Percentiles rank a stretch among this genome's conserved stretches.
Conservation (phyloP, 2,329 filamentous ascomycete genomes). For the Rhexocercosporidium sp. region DNA sequence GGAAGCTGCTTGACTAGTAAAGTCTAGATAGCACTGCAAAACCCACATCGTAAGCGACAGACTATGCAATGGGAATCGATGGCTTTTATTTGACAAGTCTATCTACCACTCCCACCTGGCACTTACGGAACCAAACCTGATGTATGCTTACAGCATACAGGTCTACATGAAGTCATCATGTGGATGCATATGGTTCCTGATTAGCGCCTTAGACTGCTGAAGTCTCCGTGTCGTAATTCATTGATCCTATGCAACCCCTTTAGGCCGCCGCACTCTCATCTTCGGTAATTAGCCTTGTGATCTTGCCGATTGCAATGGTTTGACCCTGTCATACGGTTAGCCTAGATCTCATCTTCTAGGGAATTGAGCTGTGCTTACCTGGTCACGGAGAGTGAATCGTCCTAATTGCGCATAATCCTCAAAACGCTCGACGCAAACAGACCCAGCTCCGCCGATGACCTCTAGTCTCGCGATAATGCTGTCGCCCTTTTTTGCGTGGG, state of each 20-base stretch:
- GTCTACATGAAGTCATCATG: slow-evolving; percentile 11
- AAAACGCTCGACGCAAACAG: slow-evolving; percentile 91
- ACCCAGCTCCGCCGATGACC: slow-evolving; percentile 82
- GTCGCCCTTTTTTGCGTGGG: slow-evolving; percentile 82
- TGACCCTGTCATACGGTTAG: slow-evolving; percentile 76
- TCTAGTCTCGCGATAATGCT: slow-evolving; percentile 93
- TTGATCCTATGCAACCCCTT: slow-evolving; percentile 15
- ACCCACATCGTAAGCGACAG: too few species aligned
- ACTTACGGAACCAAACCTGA: neutral
- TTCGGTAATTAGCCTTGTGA: slow-evolving; percentile 79
- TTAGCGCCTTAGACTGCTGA: neutral
- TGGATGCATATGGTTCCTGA: slow-evolving; percentile 8
- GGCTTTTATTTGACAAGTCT: slow-evolving; percentile 8
- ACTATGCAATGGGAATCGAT: neutral
- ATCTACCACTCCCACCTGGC: slow-evolving; percentile 6
- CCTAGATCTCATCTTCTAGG: slow-evolving; percentile 26
- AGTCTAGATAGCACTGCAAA: too few species aligned
- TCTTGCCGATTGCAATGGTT: slow-evolving; percentile 99
- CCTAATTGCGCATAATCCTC: slow-evolving; percentile 96
- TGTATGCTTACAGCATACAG: slow-evolving; percentile 5
- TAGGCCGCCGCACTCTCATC: slow-evolving; percentile 32
- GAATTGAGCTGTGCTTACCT: slow-evolving; percentile 57
- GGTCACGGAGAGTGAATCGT: slow-evolving; percentile 86
- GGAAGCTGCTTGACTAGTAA: too few species aligned
- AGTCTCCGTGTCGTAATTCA: slow-evolving; percentile 4